phyloP scores from a whole-genome alignment of 2,329 filamentous ascomycete species.

The Cytospora leucostoma region DNA sequence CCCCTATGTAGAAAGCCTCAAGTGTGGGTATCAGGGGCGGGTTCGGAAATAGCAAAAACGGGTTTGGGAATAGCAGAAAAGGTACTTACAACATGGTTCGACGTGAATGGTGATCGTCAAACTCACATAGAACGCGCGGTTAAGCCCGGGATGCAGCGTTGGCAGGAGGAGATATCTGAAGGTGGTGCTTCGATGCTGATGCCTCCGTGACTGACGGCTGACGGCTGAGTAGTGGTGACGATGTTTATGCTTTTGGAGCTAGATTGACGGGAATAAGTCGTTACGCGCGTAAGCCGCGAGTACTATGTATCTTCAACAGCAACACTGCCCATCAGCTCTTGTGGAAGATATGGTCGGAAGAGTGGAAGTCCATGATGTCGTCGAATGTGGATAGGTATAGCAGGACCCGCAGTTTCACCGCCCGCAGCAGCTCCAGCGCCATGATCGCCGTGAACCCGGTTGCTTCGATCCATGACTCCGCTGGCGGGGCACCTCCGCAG shows the following conservation, averaged over 20 bases:
- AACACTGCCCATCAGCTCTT: neutral
- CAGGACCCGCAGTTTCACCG: neutral
- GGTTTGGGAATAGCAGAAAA: neutral
- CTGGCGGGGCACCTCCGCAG: neutral
- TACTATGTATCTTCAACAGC: neutral
- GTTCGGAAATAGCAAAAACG: neutral
- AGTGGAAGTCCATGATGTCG: neutral
- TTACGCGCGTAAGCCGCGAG: constrained; percentile 23
- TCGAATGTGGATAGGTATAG: constrained; percentile 2
- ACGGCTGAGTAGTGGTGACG: neutral
- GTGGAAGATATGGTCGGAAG: neutral
- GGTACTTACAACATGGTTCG: too few relatives aligned
- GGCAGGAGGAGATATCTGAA: neutral
- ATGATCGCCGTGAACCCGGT: constrained; percentile 2
- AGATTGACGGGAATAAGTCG: neutral
- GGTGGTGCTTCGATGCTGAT: neutral
- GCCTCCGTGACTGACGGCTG: constrained; percentile 1
- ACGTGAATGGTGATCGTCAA: constrained; percentile 3
- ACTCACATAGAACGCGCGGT: neutral
- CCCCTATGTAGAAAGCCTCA: too few relatives aligned
- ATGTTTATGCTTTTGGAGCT: constrained; percentile 2
- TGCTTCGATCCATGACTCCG: neutral
- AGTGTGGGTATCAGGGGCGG: neutral
- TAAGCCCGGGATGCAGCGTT: neutral
- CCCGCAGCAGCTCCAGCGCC: constrained; percentile 5